Conservation (phyloP, 2,329 filamentous ascomycete genomes). For the Colletotrichum sojae region DNA sequence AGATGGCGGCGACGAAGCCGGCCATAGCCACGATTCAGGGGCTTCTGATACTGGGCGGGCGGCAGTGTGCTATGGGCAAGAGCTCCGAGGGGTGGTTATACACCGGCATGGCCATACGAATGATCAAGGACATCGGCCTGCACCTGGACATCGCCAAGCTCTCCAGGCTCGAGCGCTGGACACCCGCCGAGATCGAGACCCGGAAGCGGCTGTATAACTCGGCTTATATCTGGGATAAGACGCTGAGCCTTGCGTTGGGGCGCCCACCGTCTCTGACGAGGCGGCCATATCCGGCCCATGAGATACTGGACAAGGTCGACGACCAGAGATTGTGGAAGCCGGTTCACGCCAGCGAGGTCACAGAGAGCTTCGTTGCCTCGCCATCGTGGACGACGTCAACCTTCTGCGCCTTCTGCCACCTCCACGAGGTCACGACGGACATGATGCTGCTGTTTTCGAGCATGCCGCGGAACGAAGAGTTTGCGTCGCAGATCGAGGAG, state of each 20-base stretch:
- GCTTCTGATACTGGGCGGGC: conserved; percentile 42
- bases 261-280: conserved; percentile 34
- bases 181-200: conserved; percentile 42
- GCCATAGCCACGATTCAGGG: conserved; percentile 40
- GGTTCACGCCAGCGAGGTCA: conserved; percentile 32
- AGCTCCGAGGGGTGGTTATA: conserved; percentile 44
- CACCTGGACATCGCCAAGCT: conserved; percentile 41
- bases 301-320: conserved; percentile 42
- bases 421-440: conserved; percentile 42
- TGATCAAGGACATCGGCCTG: conserved; percentile 44
- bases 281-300: conserved; percentile 29
- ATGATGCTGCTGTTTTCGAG: conserved; percentile 42
- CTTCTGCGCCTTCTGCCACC: conserved; percentile 38
- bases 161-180: conserved; percentile 40
- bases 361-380: conserved; percentile 9
- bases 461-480: conserved; percentile 4
- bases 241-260: conserved; percentile 42
- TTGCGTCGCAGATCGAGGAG: conserved; percentile 22
- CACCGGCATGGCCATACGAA: conserved; percentile 44
- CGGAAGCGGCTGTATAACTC: conserved; percentile 44
- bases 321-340: conserved; percentile 38
- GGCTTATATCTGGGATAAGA: conserved; percentile 45
- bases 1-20: conserved; percentile 31
- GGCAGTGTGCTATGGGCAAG: conserved; percentile 42
- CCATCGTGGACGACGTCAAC: conserved; percentile 31